Percentiles rank a stretch among this genome's conserved stretches.
phyloP scores from a whole-genome alignment of 352 stramenopile genomes.

The Pythium biforme region DNA sequence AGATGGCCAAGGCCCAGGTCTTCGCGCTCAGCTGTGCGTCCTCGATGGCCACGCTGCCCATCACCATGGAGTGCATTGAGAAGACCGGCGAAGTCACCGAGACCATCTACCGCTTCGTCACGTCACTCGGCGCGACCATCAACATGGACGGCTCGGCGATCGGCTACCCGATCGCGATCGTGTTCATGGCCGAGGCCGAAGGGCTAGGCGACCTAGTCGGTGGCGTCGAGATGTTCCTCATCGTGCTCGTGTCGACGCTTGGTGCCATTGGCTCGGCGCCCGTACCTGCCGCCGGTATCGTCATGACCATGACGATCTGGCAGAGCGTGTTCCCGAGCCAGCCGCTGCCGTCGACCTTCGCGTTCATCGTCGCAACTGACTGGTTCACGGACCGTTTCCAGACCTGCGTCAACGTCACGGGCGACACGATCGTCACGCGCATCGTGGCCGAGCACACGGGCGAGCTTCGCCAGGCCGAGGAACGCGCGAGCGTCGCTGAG shows the following conservation, averaged over 20 bases:
- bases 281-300: constrained; percentile 23
- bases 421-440: constrained; percentile 45
- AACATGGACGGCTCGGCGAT: constrained; percentile 27
- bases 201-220: constrained; percentile 12
- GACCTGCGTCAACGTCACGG: constrained; percentile 48
- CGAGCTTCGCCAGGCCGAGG: background rate
- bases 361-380: constrained; percentile 48
- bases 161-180: constrained; percentile 21
- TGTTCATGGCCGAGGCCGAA: constrained; percentile 30
- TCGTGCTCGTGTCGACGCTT: constrained; percentile 28
- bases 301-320: constrained; percentile 36
- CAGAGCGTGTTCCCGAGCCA: constrained; percentile 25
- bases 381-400: constrained; percentile 49
- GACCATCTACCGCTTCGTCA: constrained; percentile 25
- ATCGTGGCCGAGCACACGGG: constrained; percentile 25
- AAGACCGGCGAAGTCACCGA: constrained; percentile 13
- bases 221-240: constrained; percentile 21
- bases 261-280: constrained; percentile 18
- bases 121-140: constrained; percentile 27
- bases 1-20: constrained; percentile 32
- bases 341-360: constrained; percentile 36
- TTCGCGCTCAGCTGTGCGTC: constrained; percentile 38
- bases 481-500: background rate
- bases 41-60: constrained; percentile 37
- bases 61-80: constrained; percentile 31